phyloP scores from a whole-genome alignment of 2,329 filamentous ascomycete species.

The Corinectria fuckeliana region DNA sequence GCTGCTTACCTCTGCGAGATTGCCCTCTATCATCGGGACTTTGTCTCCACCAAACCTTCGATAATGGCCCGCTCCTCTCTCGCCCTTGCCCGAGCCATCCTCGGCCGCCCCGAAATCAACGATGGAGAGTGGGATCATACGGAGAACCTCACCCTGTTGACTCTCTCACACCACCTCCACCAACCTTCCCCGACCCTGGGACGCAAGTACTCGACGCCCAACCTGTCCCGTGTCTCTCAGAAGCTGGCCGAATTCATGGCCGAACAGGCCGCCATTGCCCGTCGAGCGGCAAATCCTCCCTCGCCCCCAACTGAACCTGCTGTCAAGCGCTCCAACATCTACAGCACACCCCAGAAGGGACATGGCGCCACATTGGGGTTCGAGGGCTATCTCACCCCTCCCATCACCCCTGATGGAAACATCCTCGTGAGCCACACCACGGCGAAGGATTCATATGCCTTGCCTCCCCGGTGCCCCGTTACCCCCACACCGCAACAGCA shows the following conservation, averaged over 20 bases:
- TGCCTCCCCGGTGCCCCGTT: conserved; percentile 64
- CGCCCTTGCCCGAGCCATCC: conserved; percentile 84
- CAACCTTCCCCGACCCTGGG: conserved; percentile 64
- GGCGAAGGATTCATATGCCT: conserved; percentile 54
- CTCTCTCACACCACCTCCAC: conserved; percentile 65
- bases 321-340: conserved; percentile 65
- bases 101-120: conserved; percentile 78
- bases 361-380: conserved; percentile 68
- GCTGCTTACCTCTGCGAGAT: conserved; percentile 94
- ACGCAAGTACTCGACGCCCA: conserved; percentile 64
- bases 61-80: conserved; percentile 89
- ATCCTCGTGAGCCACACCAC: conserved; percentile 56
- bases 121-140: conserved; percentile 79
- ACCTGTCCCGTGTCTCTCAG: conserved; percentile 60
- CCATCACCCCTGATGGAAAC: conserved; percentile 79
- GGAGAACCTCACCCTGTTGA: conserved; percentile 70
- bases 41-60: conserved; percentile 90
- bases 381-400: conserved; percentile 82
- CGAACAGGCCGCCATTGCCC: conserved; percentile 63
- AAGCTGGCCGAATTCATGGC: conserved; percentile 65
- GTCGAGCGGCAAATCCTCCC: conserved; percentile 59
- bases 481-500: conserved; percentile 64
- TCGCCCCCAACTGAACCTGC: conserved; percentile 64
- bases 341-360: conserved; percentile 81
- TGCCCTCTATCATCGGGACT: conserved; percentile 94